Conservation (phyloP, 2,329 filamentous ascomycete genomes). For the Trichoderma breve region DNA sequence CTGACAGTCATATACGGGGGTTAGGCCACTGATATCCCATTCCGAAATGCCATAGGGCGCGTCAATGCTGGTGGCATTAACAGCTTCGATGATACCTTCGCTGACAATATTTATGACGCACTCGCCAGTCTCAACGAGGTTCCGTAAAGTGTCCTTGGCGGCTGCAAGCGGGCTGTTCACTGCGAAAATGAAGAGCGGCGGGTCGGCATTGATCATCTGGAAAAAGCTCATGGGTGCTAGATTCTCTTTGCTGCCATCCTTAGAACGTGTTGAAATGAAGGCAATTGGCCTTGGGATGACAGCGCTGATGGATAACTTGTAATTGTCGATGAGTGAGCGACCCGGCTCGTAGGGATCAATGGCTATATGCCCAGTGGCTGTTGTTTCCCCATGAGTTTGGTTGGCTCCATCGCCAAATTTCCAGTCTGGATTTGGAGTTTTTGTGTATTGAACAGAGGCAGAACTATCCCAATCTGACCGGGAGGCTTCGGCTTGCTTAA, state of each 20-base stretch:
- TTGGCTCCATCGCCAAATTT: not conserved
- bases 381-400: not conserved
- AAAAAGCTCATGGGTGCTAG: not conserved
- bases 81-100: not conserved
- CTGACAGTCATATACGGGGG: not conserved
- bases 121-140: not conserved
- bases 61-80: not conserved
- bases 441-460: not conserved
- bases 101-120: not conserved
- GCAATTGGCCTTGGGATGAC: not conserved
- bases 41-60: not conserved
- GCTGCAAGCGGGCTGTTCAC: not conserved
- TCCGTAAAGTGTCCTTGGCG: not conserved
- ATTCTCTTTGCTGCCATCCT: not conserved
- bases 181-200: not conserved
- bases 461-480: not conserved
- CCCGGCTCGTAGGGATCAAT: not conserved
- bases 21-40: not conserved
- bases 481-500: not conserved
- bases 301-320: not conserved
- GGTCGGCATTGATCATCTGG: not conserved
- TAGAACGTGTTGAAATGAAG: not conserved
- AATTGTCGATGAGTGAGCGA: not conserved
- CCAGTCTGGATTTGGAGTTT: not conserved
- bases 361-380: not conserved